Evolutionary conservation across 2,329 filamentous ascomycete species (phyloP).

Genomic region (Penicillium sumatraense): DNA sequence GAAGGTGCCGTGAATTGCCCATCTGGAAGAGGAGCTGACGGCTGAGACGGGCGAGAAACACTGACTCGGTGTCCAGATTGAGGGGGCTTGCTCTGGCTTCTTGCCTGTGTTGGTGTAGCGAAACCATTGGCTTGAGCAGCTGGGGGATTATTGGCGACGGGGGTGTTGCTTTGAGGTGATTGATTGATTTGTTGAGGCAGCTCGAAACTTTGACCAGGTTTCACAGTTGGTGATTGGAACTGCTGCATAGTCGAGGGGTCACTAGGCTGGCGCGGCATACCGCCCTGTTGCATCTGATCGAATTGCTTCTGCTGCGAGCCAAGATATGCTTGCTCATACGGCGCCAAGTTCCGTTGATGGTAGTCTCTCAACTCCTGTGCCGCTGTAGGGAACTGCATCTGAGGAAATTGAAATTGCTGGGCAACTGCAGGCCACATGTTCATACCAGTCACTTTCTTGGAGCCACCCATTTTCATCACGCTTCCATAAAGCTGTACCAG

Average conservation of each 20-base stretch:
- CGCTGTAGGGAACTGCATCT: slow-evolving; percentile 68
- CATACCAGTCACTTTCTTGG: slow-evolving; percentile 69
- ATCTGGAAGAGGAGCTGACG: slow-evolving; percentile 35
- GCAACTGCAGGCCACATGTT: slow-evolving; percentile 78
- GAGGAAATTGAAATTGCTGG: slow-evolving; percentile 63
- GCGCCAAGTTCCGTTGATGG: slow-evolving; percentile 75
- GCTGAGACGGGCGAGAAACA: slow-evolving; percentile 39
- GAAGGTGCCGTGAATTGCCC: slow-evolving; percentile 35
- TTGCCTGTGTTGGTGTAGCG: slow-evolving; percentile 40
- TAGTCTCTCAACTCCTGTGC: slow-evolving; percentile 70
- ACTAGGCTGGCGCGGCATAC: slow-evolving; percentile 42
- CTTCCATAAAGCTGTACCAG: slow-evolving; percentile 77
- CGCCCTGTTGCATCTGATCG: slow-evolving; percentile 44
- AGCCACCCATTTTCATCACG: slow-evolving; percentile 78
- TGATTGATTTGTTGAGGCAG: slow-evolving; percentile 37
- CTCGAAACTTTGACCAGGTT: slow-evolving; percentile 55
- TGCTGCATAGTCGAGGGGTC: slow-evolving; percentile 47
- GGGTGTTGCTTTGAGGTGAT: slow-evolving; percentile 37
- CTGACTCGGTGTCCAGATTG: slow-evolving; percentile 35
- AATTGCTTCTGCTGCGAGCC: slow-evolving; percentile 50
- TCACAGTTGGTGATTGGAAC: slow-evolving; percentile 52
- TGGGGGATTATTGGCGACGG: slow-evolving; percentile 30
- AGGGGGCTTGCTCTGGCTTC: slow-evolving; percentile 37
- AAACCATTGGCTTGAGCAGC: slow-evolving; percentile 45
- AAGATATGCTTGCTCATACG: slow-evolving; percentile 68